Evolutionary conservation across 257 asterid species (phyloP), one percentile per base, ranked within the genome.

Genomic region (Nicotiana knightiana): DNA sequence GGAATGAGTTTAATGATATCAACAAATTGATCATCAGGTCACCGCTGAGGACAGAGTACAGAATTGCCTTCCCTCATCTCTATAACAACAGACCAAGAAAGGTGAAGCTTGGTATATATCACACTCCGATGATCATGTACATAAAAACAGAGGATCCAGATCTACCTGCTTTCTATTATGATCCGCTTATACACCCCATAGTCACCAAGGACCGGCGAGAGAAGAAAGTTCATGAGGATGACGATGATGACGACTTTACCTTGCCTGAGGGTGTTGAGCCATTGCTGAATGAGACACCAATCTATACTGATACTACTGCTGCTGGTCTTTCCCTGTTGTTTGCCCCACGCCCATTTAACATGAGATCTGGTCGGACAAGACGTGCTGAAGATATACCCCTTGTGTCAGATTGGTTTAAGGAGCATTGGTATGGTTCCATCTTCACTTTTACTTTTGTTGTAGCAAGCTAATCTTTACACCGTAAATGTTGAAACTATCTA

Each of bases 321-420:
- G 95, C 99, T 81, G 99, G 99, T 35, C 87, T 96, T 82, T 96
- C 99, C 0, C 92, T 96, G 9, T 82, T 96, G 88, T 96, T 96
- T 92, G 99, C 99, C 39, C 98, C 99, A 66, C 97, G 98, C 8
- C 99, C 98, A 46, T 96, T 96, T 81, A 94, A 93, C 91, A 93
- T 94, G 98, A 93, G 99, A 81, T 94, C 99, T 87, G 99, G 99
- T 82, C 94, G 98, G 84, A 96, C 88, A 91, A 88, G 99, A 70
- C 97, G 99, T 71, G 99, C 99, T 79, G 99, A 96, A 86, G 99
- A 93, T 84, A 96, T 96, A 85, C 99, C 99, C 57, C 98, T 96
- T 35, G 99, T 96, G 37, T 94, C 99, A 48, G 99, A 96, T 89
- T 96, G 99, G 99, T 96, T 79, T 80, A 96, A 96, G 93, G 99